phyloP scores from a whole-genome alignment of 228 moss, liverwort and hornwort genomes.

The Sphagnum fallax region DNA sequence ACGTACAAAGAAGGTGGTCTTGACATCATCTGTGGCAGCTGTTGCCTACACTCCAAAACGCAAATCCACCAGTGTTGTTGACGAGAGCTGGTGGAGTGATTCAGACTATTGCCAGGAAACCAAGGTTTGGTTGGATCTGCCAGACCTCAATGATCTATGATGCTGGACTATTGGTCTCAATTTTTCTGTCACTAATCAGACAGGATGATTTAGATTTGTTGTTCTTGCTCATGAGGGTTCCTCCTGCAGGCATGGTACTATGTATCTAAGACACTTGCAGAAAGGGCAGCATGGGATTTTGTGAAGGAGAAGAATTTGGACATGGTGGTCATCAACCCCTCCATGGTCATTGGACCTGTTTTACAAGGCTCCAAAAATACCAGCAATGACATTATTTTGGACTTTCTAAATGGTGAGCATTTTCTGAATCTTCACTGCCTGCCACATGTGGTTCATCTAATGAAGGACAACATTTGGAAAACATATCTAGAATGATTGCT shows the following conservation, averaged over 20 bases:
- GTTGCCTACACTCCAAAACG: conserved; percentile 23
- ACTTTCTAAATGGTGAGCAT: conserved; percentile 29
- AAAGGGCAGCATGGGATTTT: conserved; percentile 68
- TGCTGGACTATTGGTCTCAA: too few relatives aligned
- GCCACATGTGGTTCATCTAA: too few relatives aligned
- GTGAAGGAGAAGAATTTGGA: conserved; percentile 57
- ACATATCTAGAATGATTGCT: not conserved
- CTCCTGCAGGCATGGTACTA: conserved; percentile 26
- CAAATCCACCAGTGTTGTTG: conserved; percentile 19
- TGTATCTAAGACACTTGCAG: conserved; percentile 67
- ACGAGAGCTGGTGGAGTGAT: conserved; percentile 74
- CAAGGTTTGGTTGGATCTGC: conserved; percentile 16
- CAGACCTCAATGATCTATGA: too few relatives aligned
- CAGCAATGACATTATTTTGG: conserved; percentile 37
- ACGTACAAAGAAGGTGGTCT: conserved; percentile 41
- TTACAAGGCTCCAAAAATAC: conserved; percentile 52
- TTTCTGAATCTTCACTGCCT: not conserved
- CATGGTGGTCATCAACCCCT: conserved; percentile 46
- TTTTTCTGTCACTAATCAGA: too few relatives aligned
- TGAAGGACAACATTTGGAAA: too few relatives aligned
- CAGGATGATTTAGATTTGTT: too few relatives aligned
- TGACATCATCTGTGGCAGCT: conserved; percentile 68
- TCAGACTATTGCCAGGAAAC: conserved; percentile 28
- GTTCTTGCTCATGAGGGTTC: too few relatives aligned
- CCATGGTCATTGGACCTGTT: conserved; percentile 48